Evolutionary conservation across 805 yeast genomes (phyloP).

Genomic region (Schwanniomyces yamadae): DNA sequence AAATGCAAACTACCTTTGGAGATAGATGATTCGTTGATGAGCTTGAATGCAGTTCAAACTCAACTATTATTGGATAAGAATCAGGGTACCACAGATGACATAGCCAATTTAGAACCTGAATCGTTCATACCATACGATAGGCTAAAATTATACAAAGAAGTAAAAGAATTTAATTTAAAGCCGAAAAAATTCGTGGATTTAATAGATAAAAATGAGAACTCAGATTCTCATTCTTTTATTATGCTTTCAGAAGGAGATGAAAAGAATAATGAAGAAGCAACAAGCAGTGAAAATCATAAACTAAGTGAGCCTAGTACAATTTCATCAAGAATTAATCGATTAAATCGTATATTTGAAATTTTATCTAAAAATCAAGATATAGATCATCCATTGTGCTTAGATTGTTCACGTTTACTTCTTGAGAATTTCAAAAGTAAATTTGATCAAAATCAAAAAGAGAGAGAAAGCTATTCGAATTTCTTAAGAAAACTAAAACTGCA

Average conservation of each 20-base stretch:
- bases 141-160: conserved; percentile 33
- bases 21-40: conserved; percentile 54
- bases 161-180: conserved; percentile 17
- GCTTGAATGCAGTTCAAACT: conserved; percentile 54
- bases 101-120: conserved; percentile 19
- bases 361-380: conserved; percentile 69
- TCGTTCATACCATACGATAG: conserved; percentile 41
- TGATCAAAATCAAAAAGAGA: conserved; percentile 71
- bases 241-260: conserved; percentile 16
- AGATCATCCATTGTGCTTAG: conserved; percentile 82
- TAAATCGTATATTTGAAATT: conserved; percentile 68
- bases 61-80: conserved; percentile 46
- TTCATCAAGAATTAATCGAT: conserved; percentile 49
- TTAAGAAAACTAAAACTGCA: conserved; percentile 59
- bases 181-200: conserved; percentile 27
- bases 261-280: conserved; percentile 7
- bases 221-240: conserved; percentile 16
- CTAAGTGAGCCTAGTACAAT: conserved; percentile 26
- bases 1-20: conserved; percentile 58
- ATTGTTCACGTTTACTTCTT: conserved; percentile 70
- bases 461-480: conserved; percentile 74
- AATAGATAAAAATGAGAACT: conserved; percentile 26
- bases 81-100: not conserved
- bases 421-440: conserved; percentile 66
- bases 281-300: conserved; percentile 4